phyloP scores from a whole-genome alignment of 2,329 filamentous ascomycete species.

The Cercospora zeae-maydis region DNA sequence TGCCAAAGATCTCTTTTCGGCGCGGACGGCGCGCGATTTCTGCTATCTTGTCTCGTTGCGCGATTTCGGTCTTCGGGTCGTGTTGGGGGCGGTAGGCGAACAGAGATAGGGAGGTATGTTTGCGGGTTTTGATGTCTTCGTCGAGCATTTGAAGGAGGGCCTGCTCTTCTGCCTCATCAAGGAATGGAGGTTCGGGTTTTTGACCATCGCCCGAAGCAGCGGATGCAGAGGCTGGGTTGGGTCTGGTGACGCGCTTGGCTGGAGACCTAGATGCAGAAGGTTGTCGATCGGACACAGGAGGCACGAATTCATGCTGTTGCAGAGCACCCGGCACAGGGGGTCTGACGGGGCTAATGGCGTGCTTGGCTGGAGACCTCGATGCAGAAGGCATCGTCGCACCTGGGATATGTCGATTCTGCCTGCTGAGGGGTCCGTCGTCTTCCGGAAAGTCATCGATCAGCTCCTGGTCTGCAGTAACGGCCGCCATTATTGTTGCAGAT shows the following conservation, averaged over 20 bases:
- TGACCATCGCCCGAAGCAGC: background rate
- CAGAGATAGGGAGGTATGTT: conserved; percentile 10
- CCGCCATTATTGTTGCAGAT: background rate
- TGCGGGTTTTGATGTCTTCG: background rate
- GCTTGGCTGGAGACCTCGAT: too few species aligned
- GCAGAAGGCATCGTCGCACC: background rate
- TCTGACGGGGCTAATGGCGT: too few species aligned
- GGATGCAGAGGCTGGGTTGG: background rate
- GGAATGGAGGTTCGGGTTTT: background rate
- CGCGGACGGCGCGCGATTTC: conserved; percentile 45
- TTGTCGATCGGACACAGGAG: too few species aligned
- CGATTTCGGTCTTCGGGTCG: conserved; percentile 24
- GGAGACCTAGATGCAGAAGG: too few species aligned
- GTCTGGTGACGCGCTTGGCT: background rate
- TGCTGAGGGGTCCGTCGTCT: background rate
- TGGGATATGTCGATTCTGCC: background rate
- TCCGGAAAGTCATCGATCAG: background rate
- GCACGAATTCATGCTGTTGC: too few species aligned
- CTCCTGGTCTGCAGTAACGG: background rate
- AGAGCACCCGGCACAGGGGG: too few species aligned
- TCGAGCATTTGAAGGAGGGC: conserved; percentile 4
- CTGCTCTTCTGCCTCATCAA: conserved; percentile 6
- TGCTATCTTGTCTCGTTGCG: conserved; percentile 55
- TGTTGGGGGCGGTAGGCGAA: conserved; percentile 29
- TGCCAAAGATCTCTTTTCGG: conserved; percentile 36